Evolutionary conservation across 352 stramenopile species (phyloP), one percentile per base, ranked within the genome.

Genomic region (Phytophthora chlamydospora): DNA sequence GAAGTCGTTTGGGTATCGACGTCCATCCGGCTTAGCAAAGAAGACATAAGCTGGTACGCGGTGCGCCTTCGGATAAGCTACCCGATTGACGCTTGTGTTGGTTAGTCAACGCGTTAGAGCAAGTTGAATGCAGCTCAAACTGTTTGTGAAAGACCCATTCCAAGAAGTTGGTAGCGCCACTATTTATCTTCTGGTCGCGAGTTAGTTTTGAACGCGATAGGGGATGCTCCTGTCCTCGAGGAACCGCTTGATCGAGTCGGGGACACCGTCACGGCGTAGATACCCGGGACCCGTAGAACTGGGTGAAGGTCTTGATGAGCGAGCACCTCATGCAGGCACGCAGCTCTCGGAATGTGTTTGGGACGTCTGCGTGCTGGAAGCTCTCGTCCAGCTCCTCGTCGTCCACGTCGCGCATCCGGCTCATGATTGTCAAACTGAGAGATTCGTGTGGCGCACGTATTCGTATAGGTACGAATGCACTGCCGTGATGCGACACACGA

Each of bases 311-410:
- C 76, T 96, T 96, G 63, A 96, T 73, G 42, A 96, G 79, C 41
- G 87, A 96, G 73, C 87, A 96, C 47, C 84, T 93, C 85, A 96
- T 93, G 62, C 87, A 96, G 44, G 87, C 87, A 46, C 87, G 85
- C 44, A 96, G 76, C 66, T 96, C 85, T 34, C 87, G 85, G 72
- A 96, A 96, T 17, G 83, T 93, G 70, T 90, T 93, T 54, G 87
- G 87, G 66, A 96, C 94, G 62, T 96, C 87, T 3, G 87, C 85
- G 68, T 96, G 87, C 58, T 86, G 71, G 45, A 94, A 80, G 45
- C 61, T 74, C 52, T 92, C 81, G 52, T 95, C 86, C 55, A 91
- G 44, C 40, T 94, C 87, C 36, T 96, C 84, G n/a, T 94, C 82
- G 29, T 93, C 83, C 10, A 90, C 83, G 36, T 92, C 85, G 52